Evolutionary conservation across 2,329 filamentous ascomycete genomes (phyloP).

Genomic region (Biscogniauxia marginata): DNA sequence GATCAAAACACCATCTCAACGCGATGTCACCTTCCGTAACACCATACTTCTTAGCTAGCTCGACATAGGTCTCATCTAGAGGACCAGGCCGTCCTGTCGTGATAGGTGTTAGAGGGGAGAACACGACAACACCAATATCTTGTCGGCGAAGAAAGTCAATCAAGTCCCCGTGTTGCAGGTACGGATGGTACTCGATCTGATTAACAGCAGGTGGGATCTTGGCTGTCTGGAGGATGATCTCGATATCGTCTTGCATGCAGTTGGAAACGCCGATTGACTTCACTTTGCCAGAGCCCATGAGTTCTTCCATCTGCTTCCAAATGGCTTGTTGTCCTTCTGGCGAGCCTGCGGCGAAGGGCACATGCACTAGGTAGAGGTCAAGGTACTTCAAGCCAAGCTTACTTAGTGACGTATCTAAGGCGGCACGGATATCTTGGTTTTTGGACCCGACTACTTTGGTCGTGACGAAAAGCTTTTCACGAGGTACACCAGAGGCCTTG

Average conservation of each 20-base stretch:
- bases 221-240: constrained; percentile 54
- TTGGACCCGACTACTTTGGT: constrained; percentile 50
- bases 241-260: constrained; percentile 56
- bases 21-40: constrained; percentile 54
- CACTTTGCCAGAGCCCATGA: constrained; percentile 63
- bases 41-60: constrained; percentile 54
- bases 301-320: constrained; percentile 61
- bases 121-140: constrained; percentile 53
- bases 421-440: constrained; percentile 43
- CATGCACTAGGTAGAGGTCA: constrained; percentile 64
- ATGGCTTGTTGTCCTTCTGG: constrained; percentile 52
- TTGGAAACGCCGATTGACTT: constrained; percentile 74
- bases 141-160: constrained; percentile 54
- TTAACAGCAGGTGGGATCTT: constrained; percentile 66
- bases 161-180: constrained; percentile 61
- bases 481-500: constrained; percentile 60
- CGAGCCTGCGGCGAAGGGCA: constrained; percentile 49
- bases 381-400: constrained; percentile 68
- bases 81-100: constrained; percentile 47
- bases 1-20: constrained; percentile 57
- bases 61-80: constrained; percentile 47
- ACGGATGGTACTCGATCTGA: constrained; percentile 77
- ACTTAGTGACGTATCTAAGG: constrained; percentile 56
- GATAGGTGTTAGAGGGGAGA: constrained; percentile 47
- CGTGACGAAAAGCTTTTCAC: constrained; percentile 65